Base-by-base conservation (phyloP, 768 basidiomycete genomes). In the Auricularia auricula-judae region DNA sequence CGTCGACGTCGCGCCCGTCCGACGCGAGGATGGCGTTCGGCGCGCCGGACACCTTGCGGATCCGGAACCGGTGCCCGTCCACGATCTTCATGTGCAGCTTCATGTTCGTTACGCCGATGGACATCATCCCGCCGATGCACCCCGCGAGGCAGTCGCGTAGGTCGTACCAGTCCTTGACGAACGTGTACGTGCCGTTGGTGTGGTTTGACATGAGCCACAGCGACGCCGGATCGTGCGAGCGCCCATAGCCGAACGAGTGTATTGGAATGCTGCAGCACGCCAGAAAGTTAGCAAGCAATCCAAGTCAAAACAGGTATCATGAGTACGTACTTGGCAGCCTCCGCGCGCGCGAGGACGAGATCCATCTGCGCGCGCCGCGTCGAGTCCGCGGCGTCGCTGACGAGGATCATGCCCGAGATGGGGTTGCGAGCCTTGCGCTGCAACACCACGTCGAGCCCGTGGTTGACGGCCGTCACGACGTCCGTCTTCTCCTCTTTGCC, bases 131-230 rank as follows among this genome's bases (percentile, higher is more conserved):
- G 4, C 96, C 97, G 16, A 98, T 82, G 71, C 93, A 93, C 3
- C 97, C 97, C 4, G 95, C 93, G 36, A 99, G 82, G 67, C 93
- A 90, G 70, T 89, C 87, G 29, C 91, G 86, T 36, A 98, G 85
- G 74, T 98, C 92, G 73, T 98, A 95, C 71, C 68, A 68, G 51
- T 33, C 36, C 51, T 91, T 91, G 66, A 98, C 93, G 70, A 97
- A 99, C 3, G 95, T 98, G 77, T 98, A 98, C 35, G 94, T 97
- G 33, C 97, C 97, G 67, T 86, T 86, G 2, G 97, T 98, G 74
- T 98, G 94, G 74, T 98, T 98, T 10, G 95, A 98, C 83, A 99
- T 95, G 58, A 98, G 86, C 97, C 97, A 98, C 39, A 99, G 83
- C 5, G 94, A 96, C 14, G 93, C 93, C 18, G 97, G 97, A 74